Base-by-base conservation (phyloP, 1,284 basidiomycete genomes). In the Melampsora larici-populina region DNA sequence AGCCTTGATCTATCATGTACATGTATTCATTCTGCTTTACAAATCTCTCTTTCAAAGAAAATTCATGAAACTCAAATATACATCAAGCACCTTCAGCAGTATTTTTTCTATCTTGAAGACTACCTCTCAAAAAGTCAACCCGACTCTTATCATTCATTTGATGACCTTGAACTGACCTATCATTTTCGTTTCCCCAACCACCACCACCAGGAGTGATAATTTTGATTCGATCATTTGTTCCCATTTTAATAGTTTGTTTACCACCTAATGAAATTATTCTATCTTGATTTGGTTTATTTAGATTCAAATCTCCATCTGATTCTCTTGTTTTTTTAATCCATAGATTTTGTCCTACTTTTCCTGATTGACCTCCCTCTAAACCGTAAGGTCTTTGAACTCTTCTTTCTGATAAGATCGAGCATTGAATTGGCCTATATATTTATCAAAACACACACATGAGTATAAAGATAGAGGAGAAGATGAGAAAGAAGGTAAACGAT, bases 171-270 rank as follows among this genome's bases (percentile, higher is more conserved):
- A 36, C 9, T 9, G 9, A 3, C 15, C 74, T 78, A 51, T 33
- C 79, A 68, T 63, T 79, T 86, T 81, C 17, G 81, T 81, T 64
- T 0, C 94, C 94, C 92, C 92, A 97, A 0, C 90, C 95, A 2
- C 95, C 95, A 6, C 92, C 95, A 1, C 95, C 95, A 0, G 94
- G 95, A 2, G 94, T 97, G 84, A 94, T 89, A 78, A 97, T 90
- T 76, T 91, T 81, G 78, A 96, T 85, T 62, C 87, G 86, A 84
- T 97, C 94, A 1, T 92, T 90, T 81, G 90, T 91, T 67, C 91
- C 92, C 89, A 94, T 93, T 84, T 88, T 89, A 63, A 94, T 88
- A 0, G 92, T 93, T 63, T 91, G 91, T 84, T 97, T 97, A 9
- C 94, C 93, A 24, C 94, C 94, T 58, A 97, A 89, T 82, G 95